Percentiles rank a stretch among this genome's conserved stretches.
Evolutionary conservation across 805 yeast genomes (phyloP).

Genomic region (Pichia insulana): DNA sequence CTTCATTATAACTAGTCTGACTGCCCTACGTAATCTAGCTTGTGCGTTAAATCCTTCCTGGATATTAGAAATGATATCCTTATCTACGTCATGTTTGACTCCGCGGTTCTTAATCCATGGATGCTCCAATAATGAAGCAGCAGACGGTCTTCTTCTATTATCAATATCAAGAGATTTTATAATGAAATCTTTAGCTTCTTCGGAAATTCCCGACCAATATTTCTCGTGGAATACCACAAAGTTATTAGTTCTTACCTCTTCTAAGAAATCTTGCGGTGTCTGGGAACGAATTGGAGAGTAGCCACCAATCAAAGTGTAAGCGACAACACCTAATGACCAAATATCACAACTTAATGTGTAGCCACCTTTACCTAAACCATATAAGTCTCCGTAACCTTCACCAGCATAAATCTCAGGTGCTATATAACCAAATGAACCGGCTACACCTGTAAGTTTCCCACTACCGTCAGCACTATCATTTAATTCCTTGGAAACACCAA

Average conservation of each 20-base stretch:
- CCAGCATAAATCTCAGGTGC: slow-evolving; percentile 88
- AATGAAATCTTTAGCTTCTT: slow-evolving; percentile 75
- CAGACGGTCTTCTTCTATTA: slow-evolving; percentile 63
- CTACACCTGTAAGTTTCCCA: slow-evolving; percentile 26
- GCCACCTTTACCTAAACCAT: slow-evolving; percentile 41
- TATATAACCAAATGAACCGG: slow-evolving; percentile 90
- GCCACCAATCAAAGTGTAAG: slow-evolving; percentile 85
- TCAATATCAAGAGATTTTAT: slow-evolving; percentile 58
- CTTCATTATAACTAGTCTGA: slow-evolving; percentile 73
- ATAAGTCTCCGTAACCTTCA: slow-evolving; percentile 31
- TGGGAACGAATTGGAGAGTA: slow-evolving; percentile 89
- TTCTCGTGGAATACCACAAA: slow-evolving; percentile 81
- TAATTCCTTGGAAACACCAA: slow-evolving; percentile 79
- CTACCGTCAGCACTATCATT: slow-evolving; percentile 24
- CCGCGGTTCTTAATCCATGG: slow-evolving; percentile 61
- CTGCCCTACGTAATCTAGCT: slow-evolving; percentile 74
- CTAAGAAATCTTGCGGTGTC: slow-evolving; percentile 67
- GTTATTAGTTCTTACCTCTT: slow-evolving; percentile 63
- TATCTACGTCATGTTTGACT: slow-evolving; percentile 11
- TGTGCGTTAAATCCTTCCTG: slow-evolving; percentile 78
- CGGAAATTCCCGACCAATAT: slow-evolving; percentile 77
- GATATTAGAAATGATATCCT: slow-evolving; percentile 73
- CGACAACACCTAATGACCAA: slow-evolving; percentile 91
- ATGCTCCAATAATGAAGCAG: slow-evolving; percentile 53
- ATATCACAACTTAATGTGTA: slow-evolving; percentile 95